Conservation (phyloP, 768 basidiomycete genomes). For the Fomitopsis pulvina region DNA sequence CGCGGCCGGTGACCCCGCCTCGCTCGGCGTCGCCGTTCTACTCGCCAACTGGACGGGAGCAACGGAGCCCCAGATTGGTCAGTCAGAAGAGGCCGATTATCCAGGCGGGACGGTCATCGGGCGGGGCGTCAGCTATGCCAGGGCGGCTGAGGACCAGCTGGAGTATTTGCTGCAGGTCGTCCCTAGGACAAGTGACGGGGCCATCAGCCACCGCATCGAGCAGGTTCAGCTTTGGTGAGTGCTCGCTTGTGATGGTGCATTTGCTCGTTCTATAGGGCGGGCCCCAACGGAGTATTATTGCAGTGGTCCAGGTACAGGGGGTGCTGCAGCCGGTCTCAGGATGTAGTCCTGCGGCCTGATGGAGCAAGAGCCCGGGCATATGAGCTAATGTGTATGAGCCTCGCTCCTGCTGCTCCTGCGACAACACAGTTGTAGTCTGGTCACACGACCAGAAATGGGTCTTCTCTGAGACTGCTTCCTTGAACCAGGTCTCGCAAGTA, state of each 20-base stretch:
- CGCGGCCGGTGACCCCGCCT: constrained; percentile 74
- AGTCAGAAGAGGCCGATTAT: not conserved
- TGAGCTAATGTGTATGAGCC: no score
- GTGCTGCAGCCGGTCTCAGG: no score
- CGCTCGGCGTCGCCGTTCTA: constrained; percentile 66
- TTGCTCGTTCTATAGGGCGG: no score
- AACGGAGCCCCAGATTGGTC: not conserved
- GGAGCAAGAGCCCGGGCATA: no score
- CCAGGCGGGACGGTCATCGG: not conserved
- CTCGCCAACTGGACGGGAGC: constrained; percentile 49
- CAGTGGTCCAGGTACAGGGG: no score
- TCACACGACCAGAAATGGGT: no score
- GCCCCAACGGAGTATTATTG: no score
- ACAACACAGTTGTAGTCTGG: no score
- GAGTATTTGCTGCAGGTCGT: constrained; percentile 50
- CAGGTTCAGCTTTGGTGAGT: constrained; percentile 69
- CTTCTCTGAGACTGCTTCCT: no score
- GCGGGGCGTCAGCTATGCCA: constrained; percentile 48
- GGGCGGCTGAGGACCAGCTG: constrained; percentile 61
- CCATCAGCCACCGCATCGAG: constrained; percentile 68
- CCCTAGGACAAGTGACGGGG: constrained; percentile 65
- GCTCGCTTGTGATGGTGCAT: not conserved
- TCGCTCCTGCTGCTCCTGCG: not conserved
- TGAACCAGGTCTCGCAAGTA: no score
- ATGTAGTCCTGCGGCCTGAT: no score